Evolutionary conservation across 106 monocot species (phyloP).

Genomic region (Acanthochlamys bracteata): DNA sequence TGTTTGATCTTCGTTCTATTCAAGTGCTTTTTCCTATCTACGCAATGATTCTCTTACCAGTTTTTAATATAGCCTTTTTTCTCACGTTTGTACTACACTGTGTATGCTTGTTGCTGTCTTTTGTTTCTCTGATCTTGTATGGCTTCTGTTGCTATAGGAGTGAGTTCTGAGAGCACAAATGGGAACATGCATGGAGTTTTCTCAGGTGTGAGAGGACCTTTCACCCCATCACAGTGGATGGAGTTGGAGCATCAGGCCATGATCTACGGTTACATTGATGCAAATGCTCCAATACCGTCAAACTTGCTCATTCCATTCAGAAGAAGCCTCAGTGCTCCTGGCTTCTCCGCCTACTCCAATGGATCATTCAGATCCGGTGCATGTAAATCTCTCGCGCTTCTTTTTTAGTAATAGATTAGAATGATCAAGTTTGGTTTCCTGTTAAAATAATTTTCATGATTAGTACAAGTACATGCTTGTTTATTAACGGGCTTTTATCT

Average conservation of each 20-base stretch:
- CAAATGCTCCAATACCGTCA: slow-evolving; percentile 55
- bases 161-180: slow-evolving; percentile 28
- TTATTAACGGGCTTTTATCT: too few relatives aligned
- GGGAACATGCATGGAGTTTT: slow-evolving; percentile 42
- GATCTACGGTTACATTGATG: slow-evolving; percentile 77
- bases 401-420: not conserved
- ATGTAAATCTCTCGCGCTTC: slow-evolving; percentile 25
- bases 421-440: too few relatives aligned
- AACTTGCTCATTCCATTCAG: slow-evolving; percentile 53
- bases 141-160: slow-evolving; percentile 16
- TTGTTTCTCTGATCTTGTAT: not conserved
- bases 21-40: too few relatives aligned
- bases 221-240: slow-evolving; percentile 93
- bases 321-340: slow-evolving; percentile 43
- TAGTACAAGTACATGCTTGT: too few relatives aligned
- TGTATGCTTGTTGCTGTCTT: not conserved
- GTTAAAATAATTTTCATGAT: too few relatives aligned
- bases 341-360: slow-evolving; percentile 30
- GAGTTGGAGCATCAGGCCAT: slow-evolving; percentile 77
- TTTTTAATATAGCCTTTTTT: not conserved
- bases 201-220: slow-evolving; percentile 41
- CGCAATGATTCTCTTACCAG: too few relatives aligned
- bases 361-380: slow-evolving; percentile 36
- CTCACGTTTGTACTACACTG: not conserved
- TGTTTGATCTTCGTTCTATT: not conserved